Percentiles rank a stretch among this genome's conserved stretches.
Conservation (phyloP, 2,329 filamentous ascomycete species). For the Elsinoe ampelina region DNA sequence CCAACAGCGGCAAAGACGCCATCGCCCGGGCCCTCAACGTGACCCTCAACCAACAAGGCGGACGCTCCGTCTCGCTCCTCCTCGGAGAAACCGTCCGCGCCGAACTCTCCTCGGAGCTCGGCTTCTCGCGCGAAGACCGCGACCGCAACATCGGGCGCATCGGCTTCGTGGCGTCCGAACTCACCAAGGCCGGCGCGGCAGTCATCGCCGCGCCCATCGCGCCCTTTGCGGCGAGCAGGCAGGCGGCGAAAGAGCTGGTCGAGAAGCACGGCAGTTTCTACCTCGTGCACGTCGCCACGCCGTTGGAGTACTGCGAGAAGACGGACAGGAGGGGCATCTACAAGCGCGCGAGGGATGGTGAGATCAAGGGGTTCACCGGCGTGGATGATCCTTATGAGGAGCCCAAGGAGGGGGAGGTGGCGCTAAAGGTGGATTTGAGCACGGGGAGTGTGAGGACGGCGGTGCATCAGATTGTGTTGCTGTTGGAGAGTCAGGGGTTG, state of each 20-base stretch:
- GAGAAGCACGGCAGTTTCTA: slow-evolving; percentile 87
- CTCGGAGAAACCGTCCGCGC: slow-evolving; percentile 90
- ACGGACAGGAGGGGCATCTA: slow-evolving; percentile 92
- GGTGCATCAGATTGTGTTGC: slow-evolving; percentile 90
- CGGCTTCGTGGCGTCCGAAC: slow-evolving; percentile 88
- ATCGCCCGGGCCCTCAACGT: slow-evolving; percentile 92
- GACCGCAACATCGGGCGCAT: slow-evolving; percentile 94
- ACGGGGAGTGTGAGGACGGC: slow-evolving; percentile 85
- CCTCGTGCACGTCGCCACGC: slow-evolving; percentile 88
- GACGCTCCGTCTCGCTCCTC: slow-evolving; percentile 85
- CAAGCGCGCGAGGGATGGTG: slow-evolving; percentile 67
- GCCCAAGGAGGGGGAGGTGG: slow-evolving; percentile 69
- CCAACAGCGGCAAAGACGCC: slow-evolving; percentile 94
- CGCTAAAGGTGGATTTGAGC: slow-evolving; percentile 75
- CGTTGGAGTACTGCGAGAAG: slow-evolving; percentile 86
- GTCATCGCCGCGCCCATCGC: slow-evolving; percentile 96
- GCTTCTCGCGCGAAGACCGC: slow-evolving; percentile 87
- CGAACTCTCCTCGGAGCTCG: slow-evolving; percentile 89
- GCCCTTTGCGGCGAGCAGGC: slow-evolving; percentile 71
- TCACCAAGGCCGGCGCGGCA: slow-evolving; percentile 84
- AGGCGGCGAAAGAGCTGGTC: slow-evolving; percentile 72
- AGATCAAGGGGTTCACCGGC: slow-evolving; percentile 97
- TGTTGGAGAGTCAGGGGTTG: slow-evolving; percentile 82
- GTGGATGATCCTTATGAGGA: slow-evolving; percentile 94
- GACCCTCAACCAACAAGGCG: slow-evolving; percentile 95